A percentile compares a stretch with the other conserved stretches of the same genome.
Conservation (phyloP, 2,329 filamentous ascomycete species). For the Aspergillus aculeatus region DNA sequence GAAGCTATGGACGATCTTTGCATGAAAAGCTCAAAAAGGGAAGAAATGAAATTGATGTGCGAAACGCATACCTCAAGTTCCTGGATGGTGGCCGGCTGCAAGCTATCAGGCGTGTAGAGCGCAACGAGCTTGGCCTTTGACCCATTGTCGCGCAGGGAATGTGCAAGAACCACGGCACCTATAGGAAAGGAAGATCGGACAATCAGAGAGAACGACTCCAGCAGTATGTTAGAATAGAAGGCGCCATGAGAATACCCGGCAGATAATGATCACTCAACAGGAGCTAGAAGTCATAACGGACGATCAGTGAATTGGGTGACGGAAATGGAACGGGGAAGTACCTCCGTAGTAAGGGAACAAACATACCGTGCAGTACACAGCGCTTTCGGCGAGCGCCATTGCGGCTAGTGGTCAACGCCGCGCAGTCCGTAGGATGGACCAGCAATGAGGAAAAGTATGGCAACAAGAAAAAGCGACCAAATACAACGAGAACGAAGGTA, state of each 20-base stretch:
- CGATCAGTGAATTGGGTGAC: slow-evolving; percentile 1
- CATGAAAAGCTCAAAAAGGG: slow-evolving; percentile 3
- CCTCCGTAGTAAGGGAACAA: slow-evolving; percentile 1
- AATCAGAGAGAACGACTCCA: slow-evolving; percentile 8
- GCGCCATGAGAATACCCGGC: slow-evolving; percentile 62
- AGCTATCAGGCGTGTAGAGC: slow-evolving; percentile 75
- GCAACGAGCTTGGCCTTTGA: slow-evolving; percentile 82
- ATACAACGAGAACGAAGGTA: slow-evolving; percentile 1
- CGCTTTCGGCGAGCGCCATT: slow-evolving; percentile 50
- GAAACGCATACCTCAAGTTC: slow-evolving; percentile 66
- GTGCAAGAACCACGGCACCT: slow-evolving; percentile 91
- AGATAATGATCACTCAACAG: slow-evolving; percentile 90
- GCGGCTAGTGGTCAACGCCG: slow-evolving; percentile 7
- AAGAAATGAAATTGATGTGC: not conserved
- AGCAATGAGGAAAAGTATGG: not conserved
- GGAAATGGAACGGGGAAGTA: not conserved
- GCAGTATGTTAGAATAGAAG: not conserved
- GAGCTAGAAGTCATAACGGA: slow-evolving; percentile 58
- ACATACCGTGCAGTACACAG: slow-evolving; percentile 66
- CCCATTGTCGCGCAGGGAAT: slow-evolving; percentile 88
- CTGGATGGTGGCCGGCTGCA: slow-evolving; percentile 71
- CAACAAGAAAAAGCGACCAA: slow-evolving; percentile 3
- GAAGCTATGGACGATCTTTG: not conserved
- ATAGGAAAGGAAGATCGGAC: slow-evolving; percentile 17
- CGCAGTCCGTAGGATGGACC: not conserved